Conservation (phyloP, 1,139 yeast genomes). For the Lodderomyces theae region DNA sequence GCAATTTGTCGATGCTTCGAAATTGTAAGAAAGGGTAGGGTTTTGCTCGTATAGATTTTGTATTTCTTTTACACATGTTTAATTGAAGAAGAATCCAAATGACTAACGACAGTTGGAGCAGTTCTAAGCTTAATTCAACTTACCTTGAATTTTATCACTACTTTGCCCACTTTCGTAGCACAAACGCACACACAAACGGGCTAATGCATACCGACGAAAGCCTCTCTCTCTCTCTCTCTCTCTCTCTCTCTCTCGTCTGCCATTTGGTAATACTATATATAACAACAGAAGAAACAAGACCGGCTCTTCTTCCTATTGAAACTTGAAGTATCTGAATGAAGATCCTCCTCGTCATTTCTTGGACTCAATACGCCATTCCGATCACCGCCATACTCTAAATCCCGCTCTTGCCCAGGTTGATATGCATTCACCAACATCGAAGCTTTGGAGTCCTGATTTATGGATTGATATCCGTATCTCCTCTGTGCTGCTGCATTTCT, state of each 20-base stretch:
- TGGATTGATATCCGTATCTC: conserved; percentile 27
- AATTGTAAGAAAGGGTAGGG: conserved; percentile 30
- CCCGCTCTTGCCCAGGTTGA: neutral
- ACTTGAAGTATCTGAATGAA: conserved; percentile 40
- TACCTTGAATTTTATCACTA: too few relatives aligned
- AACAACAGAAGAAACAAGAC: conserved; percentile 9
- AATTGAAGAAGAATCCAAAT: too few relatives aligned
- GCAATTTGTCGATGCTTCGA: conserved; percentile 49
- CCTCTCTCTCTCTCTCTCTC: too few relatives aligned
- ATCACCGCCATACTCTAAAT: neutral
- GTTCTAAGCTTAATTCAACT: too few relatives aligned
- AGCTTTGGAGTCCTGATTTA: conserved; percentile 17
- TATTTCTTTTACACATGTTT: neutral
- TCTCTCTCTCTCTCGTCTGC: neutral
- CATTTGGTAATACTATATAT: neutral
- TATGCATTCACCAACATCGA: conserved; percentile 1
- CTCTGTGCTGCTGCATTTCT: conserved; percentile 9
- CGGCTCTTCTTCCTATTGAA: conserved; percentile 24
- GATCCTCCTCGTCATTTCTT: conserved; percentile 37
- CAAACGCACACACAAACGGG: too few relatives aligned
- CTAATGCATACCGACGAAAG: too few relatives aligned
- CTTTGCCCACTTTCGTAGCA: too few relatives aligned
- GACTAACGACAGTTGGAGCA: too few relatives aligned
- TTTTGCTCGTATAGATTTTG: conserved; percentile 2
- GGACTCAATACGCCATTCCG: conserved; percentile 31